Evolutionary conservation across 129 eudicot genomes (phyloP), one percentile per base, ranked within the genome.

Genomic region (Smallanthus sonchifolius): DNA sequence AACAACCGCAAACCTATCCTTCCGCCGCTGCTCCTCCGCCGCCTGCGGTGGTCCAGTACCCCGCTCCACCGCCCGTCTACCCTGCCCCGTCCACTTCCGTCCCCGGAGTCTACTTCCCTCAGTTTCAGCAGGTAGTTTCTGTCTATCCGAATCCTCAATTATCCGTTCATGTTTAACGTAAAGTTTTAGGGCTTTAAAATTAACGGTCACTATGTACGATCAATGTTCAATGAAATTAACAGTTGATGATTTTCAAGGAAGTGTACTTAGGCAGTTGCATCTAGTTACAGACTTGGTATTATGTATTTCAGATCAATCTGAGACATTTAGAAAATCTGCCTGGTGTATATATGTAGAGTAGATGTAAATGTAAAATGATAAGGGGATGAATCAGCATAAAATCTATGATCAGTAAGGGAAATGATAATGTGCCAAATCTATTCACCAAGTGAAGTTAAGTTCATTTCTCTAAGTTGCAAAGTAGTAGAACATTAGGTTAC

Each of bases 61-160:
- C 83, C 45, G 70, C 86, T 39, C 80, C 89, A 2, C 76, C 86
- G 1, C 75, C 91, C 11, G 83, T 81, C 20, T 88, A 84, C 76
- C 76, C 91, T 2, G 67, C 91, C 36, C 74, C 82, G 14, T 61
- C 87, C 4, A 20, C 89, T n/a, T 36, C 93, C 10, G 74, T 79
- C 44, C 80, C 83, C 2, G 83, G 79, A 24, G 86, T 75, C 42
- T 92, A 89, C 80, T 74, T 89, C 51, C 96, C 96, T 2, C 97
- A 92, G 74, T 87, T 78, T 80, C 93, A 89, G 54, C 97, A 92
- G 97, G 97, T 80, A 38, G 6, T 37, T 35, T 17, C 38, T 17
- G 9, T 34, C 10, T 7, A 66, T 4, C 38, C 20, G 30, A 24
- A 24, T 24, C 30, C 30, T 24, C 17, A 16, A 28, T 55, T 28